phyloP scores from a whole-genome alignment of 1,284 basidiomycete species.

The Leccinum pseudoinsigne region DNA sequence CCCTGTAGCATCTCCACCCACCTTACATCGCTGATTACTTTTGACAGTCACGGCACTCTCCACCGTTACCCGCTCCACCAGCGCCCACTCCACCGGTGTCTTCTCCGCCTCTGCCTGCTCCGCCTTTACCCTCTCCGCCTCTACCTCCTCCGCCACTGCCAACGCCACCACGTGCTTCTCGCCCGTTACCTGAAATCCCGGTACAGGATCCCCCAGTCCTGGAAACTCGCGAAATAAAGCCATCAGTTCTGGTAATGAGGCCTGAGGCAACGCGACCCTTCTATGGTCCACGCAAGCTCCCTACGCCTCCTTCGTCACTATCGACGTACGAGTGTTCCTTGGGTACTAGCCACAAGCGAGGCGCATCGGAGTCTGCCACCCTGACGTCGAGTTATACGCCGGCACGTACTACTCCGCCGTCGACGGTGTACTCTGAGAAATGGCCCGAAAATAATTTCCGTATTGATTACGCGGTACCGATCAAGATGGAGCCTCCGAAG shows the following conservation, averaged over 20 bases:
- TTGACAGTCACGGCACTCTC: constrained; percentile 31
- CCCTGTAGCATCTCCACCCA: background rate
- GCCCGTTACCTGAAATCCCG: constrained; percentile 34
- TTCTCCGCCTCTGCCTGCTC: constrained; percentile 11
- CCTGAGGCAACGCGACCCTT: constrained; percentile 27
- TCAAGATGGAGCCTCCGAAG: constrained; percentile 29
- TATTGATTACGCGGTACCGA: constrained; percentile 23
- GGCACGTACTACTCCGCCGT: constrained; percentile 36
- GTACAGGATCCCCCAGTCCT: constrained; percentile 13
- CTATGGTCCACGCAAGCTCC: constrained; percentile 33
- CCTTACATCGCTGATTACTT: constrained; percentile 8
- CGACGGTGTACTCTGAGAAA: constrained; percentile 33
- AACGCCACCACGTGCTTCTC: constrained; percentile 31
- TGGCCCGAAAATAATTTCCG: constrained; percentile 28
- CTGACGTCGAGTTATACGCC: constrained; percentile 31
- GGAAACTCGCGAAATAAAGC: constrained; percentile 27
- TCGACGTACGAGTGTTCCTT: constrained; percentile 26
- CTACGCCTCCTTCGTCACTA: constrained; percentile 33
- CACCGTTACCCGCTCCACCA: constrained; percentile 30
- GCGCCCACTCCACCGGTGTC: constrained; percentile 17
- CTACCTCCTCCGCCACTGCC: constrained; percentile 20
- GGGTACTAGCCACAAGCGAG: constrained; percentile 18
- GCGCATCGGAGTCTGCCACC: constrained; percentile 30
- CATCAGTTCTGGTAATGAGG: constrained; percentile 10
- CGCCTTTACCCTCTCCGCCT: constrained; percentile 1